phyloP scores from a whole-genome alignment of 2,329 filamentous ascomycete species.

The Canariomyces notabilis region DNA sequence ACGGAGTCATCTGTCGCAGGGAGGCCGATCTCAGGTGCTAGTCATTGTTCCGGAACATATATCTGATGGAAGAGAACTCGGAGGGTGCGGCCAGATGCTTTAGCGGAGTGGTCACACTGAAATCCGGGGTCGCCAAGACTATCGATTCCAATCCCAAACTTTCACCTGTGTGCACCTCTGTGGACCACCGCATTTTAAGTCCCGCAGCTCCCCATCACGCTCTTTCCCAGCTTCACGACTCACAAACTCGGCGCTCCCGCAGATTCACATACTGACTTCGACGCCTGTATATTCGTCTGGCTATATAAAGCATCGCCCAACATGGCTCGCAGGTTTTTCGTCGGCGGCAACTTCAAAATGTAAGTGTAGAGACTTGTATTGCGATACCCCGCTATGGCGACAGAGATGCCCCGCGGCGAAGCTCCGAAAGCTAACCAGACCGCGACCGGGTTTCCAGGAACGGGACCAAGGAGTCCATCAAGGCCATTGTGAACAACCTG shows the following conservation, averaged over 20 bases:
- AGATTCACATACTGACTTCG: conserved; percentile 3
- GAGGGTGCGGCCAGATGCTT: too few relatives aligned
- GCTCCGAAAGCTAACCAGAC: conserved; percentile 22
- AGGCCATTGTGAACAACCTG: conserved; percentile 82
- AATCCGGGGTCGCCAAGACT: background rate
- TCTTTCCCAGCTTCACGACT: conserved; percentile 5
- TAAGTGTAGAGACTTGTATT: conserved; percentile 41
- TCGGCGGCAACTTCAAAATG: conserved; percentile 99
- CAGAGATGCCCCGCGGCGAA: too few relatives aligned
- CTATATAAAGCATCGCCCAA: conserved; percentile 39
- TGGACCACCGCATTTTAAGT: conserved; percentile 20
- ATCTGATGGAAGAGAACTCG: too few relatives aligned
- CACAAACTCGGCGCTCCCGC: background rate
- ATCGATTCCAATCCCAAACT: background rate
- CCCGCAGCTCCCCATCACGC: conserved; percentile 17
- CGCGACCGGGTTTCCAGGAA: conserved; percentile 59
- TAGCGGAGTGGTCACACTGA: background rate
- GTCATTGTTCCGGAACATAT: too few relatives aligned
- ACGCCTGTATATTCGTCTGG: background rate
- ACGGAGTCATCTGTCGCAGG: background rate
- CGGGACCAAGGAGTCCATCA: conserved; percentile 83
- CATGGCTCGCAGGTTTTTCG: conserved; percentile 95
- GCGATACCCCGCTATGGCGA: too few relatives aligned
- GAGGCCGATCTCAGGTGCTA: background rate
- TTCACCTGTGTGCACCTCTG: background rate